phyloP scores from a whole-genome alignment of 208 protist species.

The Leishmania mexicana region DNA sequence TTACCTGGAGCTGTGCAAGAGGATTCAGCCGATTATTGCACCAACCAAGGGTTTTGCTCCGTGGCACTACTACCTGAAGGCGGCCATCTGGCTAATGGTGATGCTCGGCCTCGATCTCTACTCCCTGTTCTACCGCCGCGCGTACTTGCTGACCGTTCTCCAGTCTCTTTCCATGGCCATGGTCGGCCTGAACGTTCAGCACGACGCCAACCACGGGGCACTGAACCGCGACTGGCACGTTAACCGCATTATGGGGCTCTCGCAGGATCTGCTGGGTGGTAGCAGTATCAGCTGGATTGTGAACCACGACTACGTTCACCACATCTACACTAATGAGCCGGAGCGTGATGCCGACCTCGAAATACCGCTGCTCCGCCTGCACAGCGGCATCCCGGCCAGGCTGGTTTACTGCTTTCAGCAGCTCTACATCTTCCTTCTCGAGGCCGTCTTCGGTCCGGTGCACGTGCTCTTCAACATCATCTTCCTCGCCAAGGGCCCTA shows the following conservation, averaged over 20 bases:
- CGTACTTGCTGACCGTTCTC: slow-evolving; percentile 58
- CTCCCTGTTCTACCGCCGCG: slow-evolving; percentile 58
- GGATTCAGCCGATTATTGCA: slow-evolving; percentile 55
- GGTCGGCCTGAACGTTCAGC: slow-evolving; percentile 84
- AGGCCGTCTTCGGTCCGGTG: slow-evolving; percentile 72
- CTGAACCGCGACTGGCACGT: slow-evolving; percentile 56
- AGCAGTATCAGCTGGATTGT: slow-evolving; percentile 84
- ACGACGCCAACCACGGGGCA: slow-evolving; percentile 85
- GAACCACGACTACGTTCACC: slow-evolving; percentile 76
- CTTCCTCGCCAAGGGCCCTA: slow-evolving; percentile 59
- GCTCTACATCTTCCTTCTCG: slow-evolving; percentile 72
- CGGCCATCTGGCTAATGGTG: slow-evolving; percentile 44
- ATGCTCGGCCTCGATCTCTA: slow-evolving; percentile 71
- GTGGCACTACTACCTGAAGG: slow-evolving; percentile 81
- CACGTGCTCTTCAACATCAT: slow-evolving; percentile 68
- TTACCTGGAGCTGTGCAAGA: slow-evolving; percentile 68
- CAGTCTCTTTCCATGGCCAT: slow-evolving; percentile 80
- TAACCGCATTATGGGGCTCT: slow-evolving; percentile 65
- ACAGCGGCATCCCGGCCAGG: slow-evolving; percentile 58
- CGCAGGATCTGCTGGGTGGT: slow-evolving; percentile 73
- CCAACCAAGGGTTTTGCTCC: slow-evolving; percentile 75
- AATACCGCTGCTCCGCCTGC: slow-evolving; percentile 71
- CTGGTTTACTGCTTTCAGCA: slow-evolving; percentile 75
- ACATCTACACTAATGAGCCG: slow-evolving; percentile 81
- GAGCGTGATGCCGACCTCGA: slow-evolving; percentile 70